Evolutionary conservation across 352 stramenopile species (phyloP), one percentile per base, ranked within the genome.

Genomic region (Globisporangium spinosum): DNA sequence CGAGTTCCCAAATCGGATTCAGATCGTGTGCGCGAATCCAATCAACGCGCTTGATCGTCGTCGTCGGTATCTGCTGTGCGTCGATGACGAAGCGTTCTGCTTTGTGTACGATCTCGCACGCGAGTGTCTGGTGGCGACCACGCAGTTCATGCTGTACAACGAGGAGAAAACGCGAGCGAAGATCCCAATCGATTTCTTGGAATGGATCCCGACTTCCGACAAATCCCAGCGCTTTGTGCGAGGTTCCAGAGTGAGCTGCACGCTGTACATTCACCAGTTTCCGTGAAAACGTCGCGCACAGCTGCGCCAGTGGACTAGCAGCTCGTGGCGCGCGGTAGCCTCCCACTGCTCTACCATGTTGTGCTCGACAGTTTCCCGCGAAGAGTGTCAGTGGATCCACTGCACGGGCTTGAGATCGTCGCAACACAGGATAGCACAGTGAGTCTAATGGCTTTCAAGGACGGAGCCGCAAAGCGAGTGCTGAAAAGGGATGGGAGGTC

Each of bases 281-380:
- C 80, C 9, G 78, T 82, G 61, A 49, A 77, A 17, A 67, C 70
- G 20, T 66, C 58, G 22, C 40, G 67, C 60, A 62, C 23, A 61
- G 74, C 62, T 71, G 75, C 32, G n/a, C 72, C 51, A 72, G 65
- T 90, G 2, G 77, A 88, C 64, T 76, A 76, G 71, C 70, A 81
- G 32, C 73, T 78, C 32, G 69, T 83, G 9, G 78, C 68, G 27
- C 78, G 72, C 25, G 70, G 69, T 23, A 76, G 82, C 0, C 62
- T 92, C 1, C 71, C 76, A 0, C 69, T 84, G 10, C 40, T 76
- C 17, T 74, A 68, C 12, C 63, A 66, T 0, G 58, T 87, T 23
- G 20, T 47, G 1, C 62, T 90, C 6, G 66, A 72, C 54, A 63
- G 64, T 13, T 59, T 69, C 20, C 62, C 79, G 25, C 70, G 66